These are phyloP conservation scores for Pseudocercospora fijiensis DNA, from an alignment of 2,329 filamentous ascomycete genomes.

Conservation along the genomic window DNA sequence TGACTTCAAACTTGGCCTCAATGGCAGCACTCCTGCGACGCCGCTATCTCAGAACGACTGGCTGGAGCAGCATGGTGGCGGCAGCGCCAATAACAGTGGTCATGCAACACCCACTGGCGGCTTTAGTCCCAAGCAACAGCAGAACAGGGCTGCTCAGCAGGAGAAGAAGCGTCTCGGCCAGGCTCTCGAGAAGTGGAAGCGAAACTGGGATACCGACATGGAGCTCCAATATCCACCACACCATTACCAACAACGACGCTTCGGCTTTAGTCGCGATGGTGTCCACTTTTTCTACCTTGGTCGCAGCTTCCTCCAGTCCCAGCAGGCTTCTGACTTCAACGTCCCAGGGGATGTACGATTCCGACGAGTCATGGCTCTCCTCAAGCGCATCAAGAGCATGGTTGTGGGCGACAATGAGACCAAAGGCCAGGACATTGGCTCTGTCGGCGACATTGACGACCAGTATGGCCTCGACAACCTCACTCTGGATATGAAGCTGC, in stretches of 20 bases:
- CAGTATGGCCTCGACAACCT: constrained; percentile 63
- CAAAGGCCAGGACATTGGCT: constrained; percentile 66
- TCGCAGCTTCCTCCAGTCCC: constrained; percentile 62
- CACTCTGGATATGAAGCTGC: constrained; percentile 68
- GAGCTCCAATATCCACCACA: constrained; percentile 62
- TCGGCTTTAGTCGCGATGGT: constrained; percentile 69
- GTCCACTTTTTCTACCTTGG: constrained; percentile 74
- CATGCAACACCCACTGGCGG: constrained; percentile 45
- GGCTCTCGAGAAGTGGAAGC: constrained; percentile 71
- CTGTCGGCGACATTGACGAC: constrained; percentile 66
- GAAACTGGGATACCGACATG: constrained; percentile 69
- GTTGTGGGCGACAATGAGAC: constrained; percentile 63
- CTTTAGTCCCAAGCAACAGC: constrained; percentile 44
- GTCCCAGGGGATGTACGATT: constrained; percentile 60
- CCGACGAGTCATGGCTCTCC: constrained; percentile 57
- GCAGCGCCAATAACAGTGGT: constrained; percentile 37
- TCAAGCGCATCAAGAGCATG: constrained; percentile 62
- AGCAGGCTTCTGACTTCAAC: constrained; percentile 49
- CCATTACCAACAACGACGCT: constrained; percentile 55
- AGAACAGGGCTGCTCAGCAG: constrained; percentile 49
- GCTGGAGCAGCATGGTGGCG: constrained; percentile 48
- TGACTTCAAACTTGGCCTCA: constrained; percentile 32
- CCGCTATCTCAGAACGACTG: constrained; percentile 61
- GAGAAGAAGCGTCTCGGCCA: constrained; percentile 49
- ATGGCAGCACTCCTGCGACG: constrained; percentile 52